Evolutionary conservation across 2,329 filamentous ascomycete species (phyloP).

Genomic region (Tympanopsis confertula): DNA sequence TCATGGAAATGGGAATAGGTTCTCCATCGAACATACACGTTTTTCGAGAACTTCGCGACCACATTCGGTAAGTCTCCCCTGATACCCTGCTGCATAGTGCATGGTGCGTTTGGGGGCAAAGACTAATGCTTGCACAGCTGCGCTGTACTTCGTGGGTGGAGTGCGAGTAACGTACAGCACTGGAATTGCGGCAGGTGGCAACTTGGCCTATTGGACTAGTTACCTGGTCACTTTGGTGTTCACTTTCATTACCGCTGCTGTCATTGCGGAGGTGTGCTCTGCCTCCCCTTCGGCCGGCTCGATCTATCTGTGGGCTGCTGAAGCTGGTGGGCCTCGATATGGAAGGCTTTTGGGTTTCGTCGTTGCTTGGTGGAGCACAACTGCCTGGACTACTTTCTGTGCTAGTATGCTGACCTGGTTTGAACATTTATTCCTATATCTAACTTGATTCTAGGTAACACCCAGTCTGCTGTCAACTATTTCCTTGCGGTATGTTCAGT

Average conservation of each 20-base stretch:
- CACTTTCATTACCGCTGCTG: slow-evolving; percentile 47
- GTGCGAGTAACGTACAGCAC: slow-evolving; percentile 51
- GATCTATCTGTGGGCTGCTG: slow-evolving; percentile 51
- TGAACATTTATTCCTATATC: too few species aligned
- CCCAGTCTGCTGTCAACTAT: slow-evolving; percentile 36
- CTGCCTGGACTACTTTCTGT: slow-evolving; percentile 48
- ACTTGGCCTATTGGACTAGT: slow-evolving; percentile 50
- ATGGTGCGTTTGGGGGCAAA: not conserved
- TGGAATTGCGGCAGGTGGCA: slow-evolving; percentile 47
- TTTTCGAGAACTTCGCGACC: slow-evolving; percentile 46
- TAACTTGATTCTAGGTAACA: too few species aligned
- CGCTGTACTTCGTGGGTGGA: slow-evolving; percentile 48
- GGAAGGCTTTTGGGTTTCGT: slow-evolving; percentile 45
- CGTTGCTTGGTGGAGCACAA: slow-evolving; percentile 55
- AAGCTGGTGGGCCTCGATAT: slow-evolving; percentile 39
- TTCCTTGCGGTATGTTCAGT: slow-evolving; percentile 35
- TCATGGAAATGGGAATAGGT: slow-evolving; percentile 22
- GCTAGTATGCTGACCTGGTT: slow-evolving; percentile 22
- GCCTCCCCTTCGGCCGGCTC: slow-evolving; percentile 45
- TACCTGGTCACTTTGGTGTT: slow-evolving; percentile 48
- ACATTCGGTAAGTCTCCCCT: slow-evolving; percentile 34
- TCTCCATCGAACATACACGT: slow-evolving; percentile 41
- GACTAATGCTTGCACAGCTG: slow-evolving; percentile 25
- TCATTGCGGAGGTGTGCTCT: slow-evolving; percentile 48
- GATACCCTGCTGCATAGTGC: not conserved